Conservation (phyloP, 2,329 filamentous ascomycete species). For the Venturia carpophila region DNA sequence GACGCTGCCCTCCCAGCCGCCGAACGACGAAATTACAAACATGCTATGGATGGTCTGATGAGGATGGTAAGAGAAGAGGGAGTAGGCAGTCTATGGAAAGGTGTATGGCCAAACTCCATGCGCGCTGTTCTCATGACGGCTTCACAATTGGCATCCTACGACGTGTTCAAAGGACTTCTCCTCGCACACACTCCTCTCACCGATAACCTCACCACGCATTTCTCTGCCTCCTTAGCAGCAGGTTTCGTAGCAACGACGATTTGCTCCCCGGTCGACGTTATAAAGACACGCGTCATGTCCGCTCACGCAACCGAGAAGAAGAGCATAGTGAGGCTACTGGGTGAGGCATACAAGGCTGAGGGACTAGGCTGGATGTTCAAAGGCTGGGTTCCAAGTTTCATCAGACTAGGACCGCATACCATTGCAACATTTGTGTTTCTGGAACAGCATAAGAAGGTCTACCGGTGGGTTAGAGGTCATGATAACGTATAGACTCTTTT, state of each 20-base stretch:
- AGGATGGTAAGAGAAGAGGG: slow-evolving; percentile 88
- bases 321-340: slow-evolving; percentile 52
- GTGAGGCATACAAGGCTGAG: slow-evolving; percentile 61
- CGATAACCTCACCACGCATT: slow-evolving; percentile 68
- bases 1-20: slow-evolving; percentile 66
- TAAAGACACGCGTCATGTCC: slow-evolving; percentile 85
- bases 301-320: slow-evolving; percentile 41
- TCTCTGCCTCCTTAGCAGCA: slow-evolving; percentile 67
- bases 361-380: slow-evolving; percentile 80
- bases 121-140: slow-evolving; percentile 84
- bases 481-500: neutral
- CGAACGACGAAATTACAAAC: slow-evolving; percentile 77
- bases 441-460: slow-evolving; percentile 77
- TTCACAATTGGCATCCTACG: slow-evolving; percentile 75
- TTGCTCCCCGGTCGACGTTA: slow-evolving; percentile 77
- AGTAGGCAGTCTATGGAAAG: slow-evolving; percentile 66
- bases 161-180: slow-evolving; percentile 67
- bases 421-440: slow-evolving; percentile 81
- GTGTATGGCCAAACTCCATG: slow-evolving; percentile 73
- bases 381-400: slow-evolving; percentile 77
- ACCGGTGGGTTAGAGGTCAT: slow-evolving; percentile 38
- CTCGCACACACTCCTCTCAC: slow-evolving; percentile 56
- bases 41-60: slow-evolving; percentile 78
- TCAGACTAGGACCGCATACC: slow-evolving; percentile 64
- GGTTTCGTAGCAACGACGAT: slow-evolving; percentile 79